Percentiles rank a stretch among this genome's conserved stretches.
Conservation (phyloP, 2,329 filamentous ascomycete genomes). For the Ceratocystis albifundus region DNA sequence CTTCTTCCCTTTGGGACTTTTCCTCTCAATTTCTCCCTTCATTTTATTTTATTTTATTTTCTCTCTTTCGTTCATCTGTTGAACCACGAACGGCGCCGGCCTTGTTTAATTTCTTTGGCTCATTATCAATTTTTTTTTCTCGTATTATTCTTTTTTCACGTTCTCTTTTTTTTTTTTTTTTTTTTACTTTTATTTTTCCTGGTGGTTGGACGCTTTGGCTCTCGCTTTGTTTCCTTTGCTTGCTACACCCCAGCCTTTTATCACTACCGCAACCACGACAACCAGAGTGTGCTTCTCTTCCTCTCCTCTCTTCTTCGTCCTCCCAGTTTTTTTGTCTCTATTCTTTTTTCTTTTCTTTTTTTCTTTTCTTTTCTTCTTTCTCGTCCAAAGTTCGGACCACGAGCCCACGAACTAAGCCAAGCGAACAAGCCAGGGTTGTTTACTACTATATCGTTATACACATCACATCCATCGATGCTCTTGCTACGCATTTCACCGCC, state of each 20-base stretch:
- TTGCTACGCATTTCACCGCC: background rate
- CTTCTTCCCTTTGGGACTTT: background rate
- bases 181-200: background rate
- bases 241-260: slow-evolving; percentile 16
- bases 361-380: background rate
- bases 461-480: background rate
- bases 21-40: background rate
- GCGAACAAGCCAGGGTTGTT: slow-evolving; percentile 1
- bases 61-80: background rate
- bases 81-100: too few relatives aligned
- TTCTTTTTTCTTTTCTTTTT: background rate
- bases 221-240: slow-evolving; percentile 3
- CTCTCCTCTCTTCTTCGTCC: background rate
- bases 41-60: background rate
- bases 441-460: background rate
- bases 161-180: background rate
- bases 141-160: background rate
- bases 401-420: background rate
- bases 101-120: background rate
- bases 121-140: background rate
- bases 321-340: background rate
- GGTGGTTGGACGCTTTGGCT: slow-evolving; percentile 18
- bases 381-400: background rate
- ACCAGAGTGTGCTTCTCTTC: slow-evolving; percentile 2
- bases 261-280: slow-evolving; percentile 17